Evolutionary conservation across 768 basidiomycete genomes (phyloP).

Genomic region (Tricholoma matsutake): DNA sequence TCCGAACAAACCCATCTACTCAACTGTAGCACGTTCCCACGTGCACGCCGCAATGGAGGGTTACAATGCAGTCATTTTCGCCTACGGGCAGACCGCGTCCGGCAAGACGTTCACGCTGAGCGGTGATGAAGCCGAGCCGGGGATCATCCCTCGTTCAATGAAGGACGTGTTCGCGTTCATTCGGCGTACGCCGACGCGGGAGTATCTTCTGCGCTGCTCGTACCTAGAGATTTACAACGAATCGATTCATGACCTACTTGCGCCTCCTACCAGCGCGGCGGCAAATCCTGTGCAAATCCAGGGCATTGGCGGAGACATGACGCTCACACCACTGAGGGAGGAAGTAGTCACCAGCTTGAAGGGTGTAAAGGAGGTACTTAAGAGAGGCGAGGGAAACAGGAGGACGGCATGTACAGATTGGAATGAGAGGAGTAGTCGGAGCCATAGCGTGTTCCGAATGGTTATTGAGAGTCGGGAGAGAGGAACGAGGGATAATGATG

Average conservation of each 20-base stretch:
- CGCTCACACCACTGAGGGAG: constrained; percentile 78
- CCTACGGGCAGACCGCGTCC: constrained; percentile 85
- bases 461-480: constrained; percentile 87
- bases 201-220: constrained; percentile 93
- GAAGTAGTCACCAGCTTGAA: constrained; percentile 92
- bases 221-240: constrained; percentile 99
- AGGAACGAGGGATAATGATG: constrained; percentile 30
- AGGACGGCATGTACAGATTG: constrained; percentile 97
- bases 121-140: constrained; percentile 82
- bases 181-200: constrained; percentile 68
- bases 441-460: constrained; percentile 91
- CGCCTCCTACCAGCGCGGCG: constrained; percentile 53
- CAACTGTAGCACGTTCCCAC: constrained; percentile 71
- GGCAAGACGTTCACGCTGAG: constrained; percentile 59
- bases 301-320: constrained; percentile 57
- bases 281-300: constrained; percentile 71
- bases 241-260: constrained; percentile 80
- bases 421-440: constrained; percentile 94
- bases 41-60: constrained; percentile 95
- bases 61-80: constrained; percentile 94
- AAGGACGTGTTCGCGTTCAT: constrained; percentile 89
- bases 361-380: constrained; percentile 80
- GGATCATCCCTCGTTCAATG: constrained; percentile 92
- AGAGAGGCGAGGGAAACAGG: constrained; percentile 81
- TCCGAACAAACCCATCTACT: constrained; percentile 78